Evolutionary conservation across 495 filamentous ascomycete species (phyloP).

Genomic region (Xylaria castorea): DNA sequence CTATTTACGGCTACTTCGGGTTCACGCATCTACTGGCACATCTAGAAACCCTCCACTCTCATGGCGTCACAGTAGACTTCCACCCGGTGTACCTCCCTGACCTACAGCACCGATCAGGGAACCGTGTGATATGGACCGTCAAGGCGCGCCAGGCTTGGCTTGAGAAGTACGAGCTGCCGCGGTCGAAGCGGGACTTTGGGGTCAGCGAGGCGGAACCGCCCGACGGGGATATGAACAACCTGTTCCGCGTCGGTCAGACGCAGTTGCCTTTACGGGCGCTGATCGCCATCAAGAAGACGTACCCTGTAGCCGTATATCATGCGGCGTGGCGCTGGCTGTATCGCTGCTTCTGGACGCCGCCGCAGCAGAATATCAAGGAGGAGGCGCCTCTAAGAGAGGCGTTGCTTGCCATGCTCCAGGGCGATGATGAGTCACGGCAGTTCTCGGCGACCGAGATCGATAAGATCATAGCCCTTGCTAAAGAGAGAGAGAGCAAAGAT

Average conservation of each 20-base stretch:
- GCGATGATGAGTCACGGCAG: not conserved
- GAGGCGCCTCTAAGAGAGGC: not conserved
- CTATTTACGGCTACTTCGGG: conserved; percentile 19
- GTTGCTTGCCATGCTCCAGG: conserved; percentile 1
- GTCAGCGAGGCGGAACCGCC: conserved; percentile 4
- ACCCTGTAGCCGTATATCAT: not conserved
- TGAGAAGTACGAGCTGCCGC: conserved; percentile 17
- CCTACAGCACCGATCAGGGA: conserved; percentile 1
- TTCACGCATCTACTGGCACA: not conserved
- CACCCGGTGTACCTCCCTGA: conserved; percentile 16
- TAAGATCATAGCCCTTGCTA: conserved; percentile 2
- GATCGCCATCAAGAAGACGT: conserved; percentile 12
- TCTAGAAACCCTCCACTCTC: not conserved
- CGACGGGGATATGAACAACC: conserved; percentile 6
- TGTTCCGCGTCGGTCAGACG: conserved; percentile 5
- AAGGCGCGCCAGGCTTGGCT: conserved; percentile 18
- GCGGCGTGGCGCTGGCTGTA: conserved; percentile 7
- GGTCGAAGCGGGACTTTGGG: conserved; percentile 17
- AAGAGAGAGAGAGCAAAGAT: not conserved
- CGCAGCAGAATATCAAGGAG: conserved; percentile 10
- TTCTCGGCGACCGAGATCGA: conserved; percentile 4
- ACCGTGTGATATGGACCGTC: conserved; percentile 18
- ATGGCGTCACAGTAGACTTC: conserved; percentile 6
- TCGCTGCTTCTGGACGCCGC: conserved; percentile 16
- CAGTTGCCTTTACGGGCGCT: conserved; percentile 1